Conservation (phyloP, 2,329 filamentous ascomycete genomes). For the Pestalotiopsis sp. region DNA sequence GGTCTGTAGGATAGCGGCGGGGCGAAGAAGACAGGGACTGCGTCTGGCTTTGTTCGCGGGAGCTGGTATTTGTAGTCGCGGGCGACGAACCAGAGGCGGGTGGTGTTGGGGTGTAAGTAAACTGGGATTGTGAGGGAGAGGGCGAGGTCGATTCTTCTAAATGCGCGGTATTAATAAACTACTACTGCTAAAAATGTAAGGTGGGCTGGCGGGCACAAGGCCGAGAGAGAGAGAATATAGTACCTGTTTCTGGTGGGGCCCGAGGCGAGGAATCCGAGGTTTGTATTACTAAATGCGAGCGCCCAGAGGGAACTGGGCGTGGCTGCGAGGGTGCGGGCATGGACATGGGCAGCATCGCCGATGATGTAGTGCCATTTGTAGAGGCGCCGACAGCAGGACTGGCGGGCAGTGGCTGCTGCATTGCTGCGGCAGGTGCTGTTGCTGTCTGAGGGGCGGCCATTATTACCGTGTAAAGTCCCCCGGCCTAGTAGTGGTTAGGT, state of each 20-base stretch:
- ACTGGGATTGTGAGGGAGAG: slow-evolving; percentile 15
- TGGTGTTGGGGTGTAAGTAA: slow-evolving; percentile 8
- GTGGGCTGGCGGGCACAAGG: background rate
- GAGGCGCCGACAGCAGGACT: background rate
- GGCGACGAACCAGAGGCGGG: background rate
- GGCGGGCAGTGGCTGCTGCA: slow-evolving; percentile 3
- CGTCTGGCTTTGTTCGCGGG: slow-evolving; percentile 12
- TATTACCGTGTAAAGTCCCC: slow-evolving; percentile 10
- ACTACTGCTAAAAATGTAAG: background rate
- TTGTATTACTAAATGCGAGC: slow-evolving; percentile 8
- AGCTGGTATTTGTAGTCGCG: background rate
- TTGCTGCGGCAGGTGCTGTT: background rate
- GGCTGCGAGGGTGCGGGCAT: background rate
- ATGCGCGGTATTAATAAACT: slow-evolving; percentile 10
- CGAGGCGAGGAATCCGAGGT: background rate
- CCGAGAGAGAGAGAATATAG: background rate
- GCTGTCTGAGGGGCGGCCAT: slow-evolving; percentile 12
- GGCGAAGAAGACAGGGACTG: slow-evolving; percentile 38
- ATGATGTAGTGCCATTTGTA: slow-evolving; percentile 11
- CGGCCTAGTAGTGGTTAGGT: background rate
- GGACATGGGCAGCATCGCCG: background rate
- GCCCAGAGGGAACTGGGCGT: background rate
- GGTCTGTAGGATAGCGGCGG: slow-evolving; percentile 51
- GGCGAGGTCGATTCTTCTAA: slow-evolving; percentile 11
- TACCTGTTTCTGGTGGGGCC: slow-evolving; percentile 12